These are phyloP conservation scores for Phlyctochytrium bullatum DNA, from an alignment of 192 early-diverging fungal genomes.

Conservation along the genomic window DNA sequence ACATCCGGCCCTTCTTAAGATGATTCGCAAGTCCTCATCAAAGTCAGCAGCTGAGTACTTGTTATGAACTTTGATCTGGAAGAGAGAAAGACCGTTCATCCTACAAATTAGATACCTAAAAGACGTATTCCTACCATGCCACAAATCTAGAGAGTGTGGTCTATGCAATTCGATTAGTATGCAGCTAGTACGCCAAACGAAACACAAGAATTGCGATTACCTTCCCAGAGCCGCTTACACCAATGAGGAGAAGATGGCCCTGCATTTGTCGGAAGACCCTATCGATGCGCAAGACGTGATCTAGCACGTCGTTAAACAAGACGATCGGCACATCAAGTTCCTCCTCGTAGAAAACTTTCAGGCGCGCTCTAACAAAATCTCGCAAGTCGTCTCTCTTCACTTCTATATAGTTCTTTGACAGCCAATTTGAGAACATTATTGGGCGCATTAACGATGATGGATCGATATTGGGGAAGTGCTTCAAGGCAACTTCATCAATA, in stretches of 20 bases:
- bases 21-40: constrained; percentile 92
- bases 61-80: constrained; percentile 98
- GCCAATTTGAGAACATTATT: constrained; percentile 97
- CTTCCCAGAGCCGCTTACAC: constrained; percentile 96
- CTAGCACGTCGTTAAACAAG: constrained; percentile 96
- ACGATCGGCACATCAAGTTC: constrained; percentile 97
- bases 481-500: constrained; percentile 77
- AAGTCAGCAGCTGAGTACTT: constrained; percentile 96
- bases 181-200: too few relatives aligned
- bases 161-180: too few relatives aligned
- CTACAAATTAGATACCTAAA: constrained; percentile 6
- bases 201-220: constrained; percentile 7
- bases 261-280: constrained; percentile 97
- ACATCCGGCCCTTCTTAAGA: constrained; percentile 88
- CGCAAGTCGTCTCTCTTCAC: constrained; percentile 87
- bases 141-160: constrained; percentile 97
- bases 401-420: constrained; percentile 88
- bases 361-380: constrained; percentile 88
- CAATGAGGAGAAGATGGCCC: constrained; percentile 97
- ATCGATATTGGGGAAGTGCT: constrained; percentile 76
- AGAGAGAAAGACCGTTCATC: constrained; percentile 97
- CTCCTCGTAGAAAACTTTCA: constrained; percentile 99
- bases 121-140: constrained; percentile 66
- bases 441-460: constrained; percentile 75
- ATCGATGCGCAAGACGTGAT: constrained; percentile 97